phyloP scores from a whole-genome alignment of 2,329 filamentous ascomycete genomes.

The Apiospora pterosperma region DNA sequence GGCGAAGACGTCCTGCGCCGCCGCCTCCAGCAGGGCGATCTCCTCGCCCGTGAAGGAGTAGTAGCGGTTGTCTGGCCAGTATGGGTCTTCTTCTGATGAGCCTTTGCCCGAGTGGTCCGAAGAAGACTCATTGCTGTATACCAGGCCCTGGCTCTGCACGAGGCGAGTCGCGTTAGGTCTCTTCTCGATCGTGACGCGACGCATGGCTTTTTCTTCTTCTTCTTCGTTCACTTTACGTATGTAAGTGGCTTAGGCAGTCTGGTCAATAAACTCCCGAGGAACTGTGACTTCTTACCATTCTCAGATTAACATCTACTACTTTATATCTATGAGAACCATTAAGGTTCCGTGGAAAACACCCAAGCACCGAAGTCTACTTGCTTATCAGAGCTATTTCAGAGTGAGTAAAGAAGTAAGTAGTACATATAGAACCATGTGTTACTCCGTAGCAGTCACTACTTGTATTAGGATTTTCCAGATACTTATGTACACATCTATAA shows the following conservation, averaged over 20 bases:
- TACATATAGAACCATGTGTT: not conserved
- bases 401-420: not conserved
- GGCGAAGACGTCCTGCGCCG: slow-evolving; percentile 9
- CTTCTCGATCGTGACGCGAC: not conserved
- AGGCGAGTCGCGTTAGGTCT: slow-evolving; percentile 5
- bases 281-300: not conserved
- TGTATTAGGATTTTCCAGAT: not conserved
- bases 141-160: slow-evolving; percentile 6
- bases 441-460: not conserved
- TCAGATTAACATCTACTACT: not conserved
- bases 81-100: slow-evolving; percentile 2
- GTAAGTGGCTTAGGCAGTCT: not conserved
- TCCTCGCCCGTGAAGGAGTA: slow-evolving; percentile 10
- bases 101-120: not conserved
- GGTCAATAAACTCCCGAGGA: not conserved
- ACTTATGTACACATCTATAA: too few relatives aligned
- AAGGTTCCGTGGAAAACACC: not conserved
- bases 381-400: not conserved
- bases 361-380: not conserved
- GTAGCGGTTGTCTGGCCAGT: slow-evolving; percentile 11
- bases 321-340: not conserved
- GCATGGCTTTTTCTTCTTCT: not conserved
- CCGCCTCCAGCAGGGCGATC: slow-evolving; percentile 5
- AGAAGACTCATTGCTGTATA: not conserved
- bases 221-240: not conserved